A percentile compares a stretch with the other conserved stretches of the same genome.
Evolutionary conservation across 805 yeast species (phyloP).

Genomic region (Blastobotrys muscicola): DNA sequence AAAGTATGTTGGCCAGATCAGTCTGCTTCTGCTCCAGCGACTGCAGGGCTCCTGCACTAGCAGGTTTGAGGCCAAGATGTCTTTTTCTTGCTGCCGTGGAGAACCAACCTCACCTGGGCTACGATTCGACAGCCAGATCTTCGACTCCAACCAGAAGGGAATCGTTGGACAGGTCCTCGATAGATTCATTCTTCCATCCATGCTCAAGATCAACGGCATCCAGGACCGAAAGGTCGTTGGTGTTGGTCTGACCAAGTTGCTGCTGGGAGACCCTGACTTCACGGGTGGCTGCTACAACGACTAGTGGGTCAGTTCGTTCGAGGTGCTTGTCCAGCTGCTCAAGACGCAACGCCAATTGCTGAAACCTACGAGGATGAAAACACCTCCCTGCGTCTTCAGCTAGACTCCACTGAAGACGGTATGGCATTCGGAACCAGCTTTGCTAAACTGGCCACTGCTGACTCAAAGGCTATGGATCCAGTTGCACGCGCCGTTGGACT

Average conservation of each 20-base stretch:
- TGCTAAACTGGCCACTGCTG: constrained; percentile 60
- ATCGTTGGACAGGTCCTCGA: constrained; percentile 27
- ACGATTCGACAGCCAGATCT: constrained; percentile 48
- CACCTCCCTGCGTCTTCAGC: constrained; percentile 26
- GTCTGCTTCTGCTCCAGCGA: constrained; percentile 66
- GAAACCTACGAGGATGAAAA: constrained; percentile 30
- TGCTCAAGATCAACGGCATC: constrained; percentile 31
- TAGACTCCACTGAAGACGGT: constrained; percentile 38
- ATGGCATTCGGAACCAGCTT: constrained; percentile 80
- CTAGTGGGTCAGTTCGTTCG: constrained; percentile 36
- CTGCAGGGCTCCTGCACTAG: constrained; percentile 77
- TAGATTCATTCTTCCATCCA: constrained; percentile 26
- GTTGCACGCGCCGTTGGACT: constrained; percentile 41
- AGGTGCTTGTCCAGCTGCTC: constrained; percentile 35
- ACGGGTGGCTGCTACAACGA: constrained; percentile 35
- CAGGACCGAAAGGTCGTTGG: constrained; percentile 39
- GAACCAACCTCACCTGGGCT: constrained; percentile 32
- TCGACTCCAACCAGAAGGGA: constrained; percentile 29
- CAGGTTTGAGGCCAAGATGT: constrained; percentile 61
- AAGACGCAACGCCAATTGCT: constrained; percentile 34
- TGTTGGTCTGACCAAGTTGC: constrained; percentile 39
- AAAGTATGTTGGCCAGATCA: constrained; percentile 59
- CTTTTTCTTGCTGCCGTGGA: constrained; percentile 41
- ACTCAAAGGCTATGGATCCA: constrained; percentile 61
- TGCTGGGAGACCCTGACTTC: constrained; percentile 30